phyloP scores from a whole-genome alignment of 2,329 filamentous ascomycete species.

The Amesomyces nigricolor region DNA sequence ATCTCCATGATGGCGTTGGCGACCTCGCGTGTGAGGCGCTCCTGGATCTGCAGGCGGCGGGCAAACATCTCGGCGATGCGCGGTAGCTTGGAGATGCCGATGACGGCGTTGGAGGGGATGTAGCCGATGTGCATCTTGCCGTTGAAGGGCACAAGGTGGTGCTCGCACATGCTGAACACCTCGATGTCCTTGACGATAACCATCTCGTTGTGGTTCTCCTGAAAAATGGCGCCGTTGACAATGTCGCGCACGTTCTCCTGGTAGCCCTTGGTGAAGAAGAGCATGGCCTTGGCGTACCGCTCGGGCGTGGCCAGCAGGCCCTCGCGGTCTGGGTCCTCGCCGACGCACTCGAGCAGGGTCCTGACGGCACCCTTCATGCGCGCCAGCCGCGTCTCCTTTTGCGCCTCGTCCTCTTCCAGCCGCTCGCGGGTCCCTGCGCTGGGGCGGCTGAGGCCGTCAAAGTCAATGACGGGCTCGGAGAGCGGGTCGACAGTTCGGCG shows the following conservation, averaged over 20 bases:
- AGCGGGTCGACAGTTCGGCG: constrained; percentile 35
- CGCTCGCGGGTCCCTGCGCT: constrained; percentile 59
- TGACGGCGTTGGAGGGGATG: constrained; percentile 84
- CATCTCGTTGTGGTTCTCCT: constrained; percentile 94
- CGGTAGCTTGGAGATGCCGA: constrained; percentile 91
- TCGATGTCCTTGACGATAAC: constrained; percentile 98
- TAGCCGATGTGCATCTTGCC: constrained; percentile 99
- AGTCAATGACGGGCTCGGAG: constrained; percentile 54
- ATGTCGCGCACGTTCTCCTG: constrained; percentile 89
- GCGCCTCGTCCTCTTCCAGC: constrained; percentile 50
- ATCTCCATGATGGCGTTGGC: constrained; percentile 91
- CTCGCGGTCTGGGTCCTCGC: constrained; percentile 61
- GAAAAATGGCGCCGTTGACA: constrained; percentile 89
- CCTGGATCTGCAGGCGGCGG: constrained; percentile 88
- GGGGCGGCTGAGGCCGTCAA: constrained; percentile 55
- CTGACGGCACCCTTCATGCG: constrained; percentile 58
- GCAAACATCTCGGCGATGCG: constrained; percentile 97
- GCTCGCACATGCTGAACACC: constrained; percentile 90
- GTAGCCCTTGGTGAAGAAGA: constrained; percentile 95
- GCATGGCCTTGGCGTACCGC: constrained; percentile 89
- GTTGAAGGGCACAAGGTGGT: constrained; percentile 92
- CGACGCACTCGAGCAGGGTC: constrained; percentile 63
- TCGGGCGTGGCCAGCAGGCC: constrained; percentile 66
- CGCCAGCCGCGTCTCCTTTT: constrained; percentile 47
- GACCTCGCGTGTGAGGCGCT: constrained; percentile 92